A percentile compares a stretch with the other conserved stretches of the same genome.
These are phyloP conservation scores for Pilatotrama ljubarskyi DNA, from an alignment of 768 basidiomycete species.

Conservation along the genomic window DNA sequence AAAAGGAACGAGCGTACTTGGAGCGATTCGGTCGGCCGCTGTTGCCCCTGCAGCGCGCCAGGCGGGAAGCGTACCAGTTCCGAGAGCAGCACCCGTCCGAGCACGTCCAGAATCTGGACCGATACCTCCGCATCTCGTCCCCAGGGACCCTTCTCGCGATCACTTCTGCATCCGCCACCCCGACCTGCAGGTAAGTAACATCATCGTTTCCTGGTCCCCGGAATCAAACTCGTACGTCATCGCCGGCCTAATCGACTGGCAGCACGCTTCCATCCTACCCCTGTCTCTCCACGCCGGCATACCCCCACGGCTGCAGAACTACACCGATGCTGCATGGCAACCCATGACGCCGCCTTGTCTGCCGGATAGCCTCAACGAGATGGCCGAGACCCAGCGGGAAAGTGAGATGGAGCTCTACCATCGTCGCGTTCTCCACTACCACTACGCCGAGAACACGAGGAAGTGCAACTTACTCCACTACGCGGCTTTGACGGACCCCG, in stretches of 20 bases:
- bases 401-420: constrained; percentile 39
- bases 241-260: constrained; percentile 32
- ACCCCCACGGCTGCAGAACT: constrained; percentile 47
- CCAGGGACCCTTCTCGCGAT: constrained; percentile 39
- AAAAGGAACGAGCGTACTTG: constrained; percentile 52
- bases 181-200: constrained; percentile 45
- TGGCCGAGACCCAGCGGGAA: constrained; percentile 40
- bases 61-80: constrained; percentile 48
- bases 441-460: constrained; percentile 47
- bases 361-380: constrained; percentile 43
- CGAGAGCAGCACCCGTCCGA: constrained; percentile 42
- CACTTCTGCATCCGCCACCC: constrained; percentile 51
- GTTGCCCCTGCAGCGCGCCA: constrained; percentile 41
- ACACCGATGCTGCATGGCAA: constrained; percentile 43
- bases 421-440: constrained; percentile 49
- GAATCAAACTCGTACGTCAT: constrained; percentile 43
- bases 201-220: constrained; percentile 48
- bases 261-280: constrained; percentile 53
- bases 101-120: constrained; percentile 50
- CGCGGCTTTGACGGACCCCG: constrained; percentile 39
- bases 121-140: constrained; percentile 48
- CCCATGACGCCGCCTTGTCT: constrained; percentile 41
- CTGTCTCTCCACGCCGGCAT: constrained; percentile 49
- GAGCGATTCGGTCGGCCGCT: constrained; percentile 48
- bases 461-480: constrained; percentile 47